These are phyloP conservation scores for Mycena kentingensis DNA, from an alignment of 768 basidiomycete species.

Conservation along the genomic window DNA sequence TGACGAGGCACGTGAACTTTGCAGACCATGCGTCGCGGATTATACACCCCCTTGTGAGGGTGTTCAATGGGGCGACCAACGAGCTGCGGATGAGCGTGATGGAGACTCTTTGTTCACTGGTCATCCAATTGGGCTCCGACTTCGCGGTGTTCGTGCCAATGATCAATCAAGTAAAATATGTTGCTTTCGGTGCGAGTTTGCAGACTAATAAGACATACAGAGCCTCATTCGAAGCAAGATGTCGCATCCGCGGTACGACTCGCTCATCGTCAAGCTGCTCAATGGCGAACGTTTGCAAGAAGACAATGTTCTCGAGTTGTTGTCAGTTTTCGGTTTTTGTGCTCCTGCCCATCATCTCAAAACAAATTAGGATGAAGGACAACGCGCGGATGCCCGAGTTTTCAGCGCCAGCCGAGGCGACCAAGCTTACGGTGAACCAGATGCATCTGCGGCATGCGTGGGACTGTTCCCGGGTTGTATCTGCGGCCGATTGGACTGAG, in stretches of 20 bases:
- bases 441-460: slow-evolving; percentile 96
- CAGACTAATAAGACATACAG: slow-evolving; percentile 39
- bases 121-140: slow-evolving; percentile 92
- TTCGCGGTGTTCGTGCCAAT: slow-evolving; percentile 98
- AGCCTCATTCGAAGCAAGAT: slow-evolving; percentile 76
- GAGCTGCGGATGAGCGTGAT: slow-evolving; percentile 86
- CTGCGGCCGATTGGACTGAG: slow-evolving; percentile 88
- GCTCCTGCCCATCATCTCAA: slow-evolving; percentile 6
- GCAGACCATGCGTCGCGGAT: slow-evolving; percentile 97
- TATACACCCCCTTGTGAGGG: slow-evolving; percentile 91
- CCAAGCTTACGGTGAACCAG: slow-evolving; percentile 92
- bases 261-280: slow-evolving; percentile 82
- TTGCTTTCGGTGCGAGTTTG: not conserved
- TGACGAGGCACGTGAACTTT: slow-evolving; percentile 93
- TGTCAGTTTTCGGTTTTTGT: slow-evolving; percentile 44
- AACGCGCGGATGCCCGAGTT: slow-evolving; percentile 67
- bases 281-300: slow-evolving; percentile 93
- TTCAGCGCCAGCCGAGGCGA: slow-evolving; percentile 82
- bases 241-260: slow-evolving; percentile 82
- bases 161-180: slow-evolving; percentile 78
- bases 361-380: slow-evolving; percentile 49
- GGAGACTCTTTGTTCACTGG: slow-evolving; percentile 90
- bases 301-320: slow-evolving; percentile 64
- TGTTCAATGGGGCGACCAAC: slow-evolving; percentile 70
- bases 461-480: slow-evolving; percentile 78